phyloP scores from a whole-genome alignment of 768 basidiomycete species.

The Suillus subalutaceus region DNA sequence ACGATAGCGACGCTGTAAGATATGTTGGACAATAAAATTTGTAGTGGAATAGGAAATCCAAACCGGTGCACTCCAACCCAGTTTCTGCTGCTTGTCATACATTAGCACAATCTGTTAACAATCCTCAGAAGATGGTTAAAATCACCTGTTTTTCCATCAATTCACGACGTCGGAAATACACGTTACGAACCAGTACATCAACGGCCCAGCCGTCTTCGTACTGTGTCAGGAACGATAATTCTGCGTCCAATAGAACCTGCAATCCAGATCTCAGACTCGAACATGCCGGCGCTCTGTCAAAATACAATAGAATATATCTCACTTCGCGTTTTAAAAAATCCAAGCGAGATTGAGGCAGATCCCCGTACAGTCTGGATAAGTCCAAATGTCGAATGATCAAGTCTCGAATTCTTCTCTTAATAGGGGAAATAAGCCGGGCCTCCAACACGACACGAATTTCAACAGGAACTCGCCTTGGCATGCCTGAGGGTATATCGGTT shows the following conservation, averaged over 20 bases:
- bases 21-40: not conserved
- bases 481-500: not conserved
- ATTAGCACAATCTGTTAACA: not conserved
- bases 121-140: not conserved
- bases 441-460: not conserved
- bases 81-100: not conserved
- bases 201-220: slow-evolving; percentile 3
- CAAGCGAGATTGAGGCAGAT: slow-evolving; percentile 4
- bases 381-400: not conserved
- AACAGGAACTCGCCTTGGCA: not conserved
- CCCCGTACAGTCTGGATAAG: not conserved
- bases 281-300: not conserved
- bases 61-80: not conserved
- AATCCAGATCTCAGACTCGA: not conserved
- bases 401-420: not conserved
- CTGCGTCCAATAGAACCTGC: not conserved
- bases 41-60: not conserved
- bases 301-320: not conserved
- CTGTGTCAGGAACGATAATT: not conserved
- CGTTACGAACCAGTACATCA: not conserved
- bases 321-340: slow-evolving; percentile 6
- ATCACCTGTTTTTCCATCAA: not conserved
- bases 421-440: not conserved
- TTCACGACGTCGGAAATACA: not conserved
- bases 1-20: not conserved